phyloP scores from a whole-genome alignment of 768 basidiomycete species.

The Boletus eberwhitei region DNA sequence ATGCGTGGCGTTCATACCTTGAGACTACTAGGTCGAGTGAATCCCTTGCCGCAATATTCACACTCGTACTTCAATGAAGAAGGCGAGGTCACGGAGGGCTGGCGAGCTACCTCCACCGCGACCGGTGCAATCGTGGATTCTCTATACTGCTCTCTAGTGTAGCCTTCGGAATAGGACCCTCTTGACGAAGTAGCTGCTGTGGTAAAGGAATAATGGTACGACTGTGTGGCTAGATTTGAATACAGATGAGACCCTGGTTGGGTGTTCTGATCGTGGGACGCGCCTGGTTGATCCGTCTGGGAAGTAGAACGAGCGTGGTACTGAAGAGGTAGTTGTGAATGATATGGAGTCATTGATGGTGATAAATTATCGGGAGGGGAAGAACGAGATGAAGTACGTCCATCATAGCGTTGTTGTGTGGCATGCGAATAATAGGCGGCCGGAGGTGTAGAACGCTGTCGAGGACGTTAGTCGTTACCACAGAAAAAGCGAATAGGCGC shows the following conservation, averaged over 20 bases:
- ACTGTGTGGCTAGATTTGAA: conserved; percentile 21
- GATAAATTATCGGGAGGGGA: conserved; percentile 21
- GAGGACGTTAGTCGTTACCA: conserved; percentile 2
- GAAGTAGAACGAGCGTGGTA: conserved; percentile 28
- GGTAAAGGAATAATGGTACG: conserved; percentile 19
- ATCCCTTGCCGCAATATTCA: conserved; percentile 73
- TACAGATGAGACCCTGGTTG: conserved; percentile 24
- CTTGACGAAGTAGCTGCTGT: conserved; percentile 19
- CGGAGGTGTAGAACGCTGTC: conserved; percentile 23
- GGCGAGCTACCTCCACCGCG: conserved; percentile 14
- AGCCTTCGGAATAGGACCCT: conserved; percentile 19
- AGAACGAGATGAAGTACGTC: conserved; percentile 18
- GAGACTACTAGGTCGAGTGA: conserved; percentile 79
- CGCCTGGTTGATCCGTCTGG: conserved; percentile 24
- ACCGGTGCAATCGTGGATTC: conserved; percentile 9
- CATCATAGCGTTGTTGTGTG: conserved; percentile 28
- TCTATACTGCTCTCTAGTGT: conserved; percentile 16
- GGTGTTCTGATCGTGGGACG: conserved; percentile 28
- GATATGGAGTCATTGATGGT: conserved; percentile 20
- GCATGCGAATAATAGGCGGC: conserved; percentile 19
- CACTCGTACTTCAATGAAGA: conserved; percentile 67
- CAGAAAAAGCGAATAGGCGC: neutral
- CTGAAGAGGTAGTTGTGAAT: conserved; percentile 20
- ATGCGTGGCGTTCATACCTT: conserved; percentile 45
- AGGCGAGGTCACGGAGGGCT: conserved; percentile 22